Evolutionary conservation across 192 early-diverging fungal species (phyloP), one percentile per base, ranked within the genome.

Genomic region (Backusella australiensis): DNA sequence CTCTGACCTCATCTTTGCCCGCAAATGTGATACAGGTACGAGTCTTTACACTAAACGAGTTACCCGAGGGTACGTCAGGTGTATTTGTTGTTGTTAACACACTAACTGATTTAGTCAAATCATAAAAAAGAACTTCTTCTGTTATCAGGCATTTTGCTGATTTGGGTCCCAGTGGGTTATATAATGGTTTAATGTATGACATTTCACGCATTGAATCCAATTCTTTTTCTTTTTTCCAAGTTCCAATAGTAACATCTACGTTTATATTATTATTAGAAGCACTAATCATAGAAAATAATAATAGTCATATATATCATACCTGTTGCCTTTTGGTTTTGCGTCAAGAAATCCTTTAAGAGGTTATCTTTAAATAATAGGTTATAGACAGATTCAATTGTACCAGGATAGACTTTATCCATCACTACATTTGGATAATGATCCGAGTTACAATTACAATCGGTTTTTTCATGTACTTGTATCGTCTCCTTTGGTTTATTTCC

Each of bases 1-100:
- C 78, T 26, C 78, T 79, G 32, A 81, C 77, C 29, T 82, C 67
- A 26, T 72, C 82, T 14, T 77, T 36, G 7, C 86, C 85, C 14
- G 85, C 84, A 77, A 81, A 85, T 38, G 83, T 83, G 17, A 87
- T 84, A 72, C 87, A 88, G 41, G 80, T 84, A 9, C 85, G 80
- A 15, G 79, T 82, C 35, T 86, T 88, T 34, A 86, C 78, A 26
- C 78, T 74, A 42, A 88, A 88, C 19, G 77, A 74, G 21, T 69
- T 76, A 59, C 87, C 87, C 5, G 84, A 85, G 6, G 87, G 85
- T 0, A 85, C 85, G 72, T 86, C 82, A 12, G 85, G 87, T 19
- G 85, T 85, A n/a, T 78, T 77, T 2, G 87, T 85, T 17, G 84
- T 86, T 6, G 82, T 84, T 0, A 85, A 67, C 32, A 71, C 78